These are phyloP conservation scores for Solanum sejunctum DNA, from an alignment of 257 asterid species.

Conservation along the genomic window DNA sequence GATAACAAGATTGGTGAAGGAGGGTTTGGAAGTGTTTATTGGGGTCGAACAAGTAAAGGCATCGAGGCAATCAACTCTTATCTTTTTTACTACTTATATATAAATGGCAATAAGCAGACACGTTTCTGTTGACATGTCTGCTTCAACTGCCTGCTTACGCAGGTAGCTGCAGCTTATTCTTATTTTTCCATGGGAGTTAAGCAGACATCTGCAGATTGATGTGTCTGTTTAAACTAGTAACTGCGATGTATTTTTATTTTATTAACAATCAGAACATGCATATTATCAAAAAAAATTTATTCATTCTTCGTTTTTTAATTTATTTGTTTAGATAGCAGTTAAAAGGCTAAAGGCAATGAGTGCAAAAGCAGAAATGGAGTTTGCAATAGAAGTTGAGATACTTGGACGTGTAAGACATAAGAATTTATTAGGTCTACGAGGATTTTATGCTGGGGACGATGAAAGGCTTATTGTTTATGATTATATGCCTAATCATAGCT, in stretches of 20 bases:
- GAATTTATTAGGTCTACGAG: constrained; percentile 60
- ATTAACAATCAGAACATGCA: too few species aligned
- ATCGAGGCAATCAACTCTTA: constrained; percentile 30
- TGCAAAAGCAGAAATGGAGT: constrained; percentile 81
- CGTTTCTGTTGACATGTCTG: too few species aligned
- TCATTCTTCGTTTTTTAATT: not conserved
- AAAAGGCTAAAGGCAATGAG: constrained; percentile 66
- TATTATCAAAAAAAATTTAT: too few species aligned
- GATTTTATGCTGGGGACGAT: constrained; percentile 67
- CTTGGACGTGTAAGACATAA: constrained; percentile 75
- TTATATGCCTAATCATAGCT: constrained; percentile 77
- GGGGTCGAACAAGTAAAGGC: constrained; percentile 76
- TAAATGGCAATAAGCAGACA: too few species aligned
- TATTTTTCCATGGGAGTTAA: too few species aligned
- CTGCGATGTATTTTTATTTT: too few species aligned
- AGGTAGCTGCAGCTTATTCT: too few species aligned
- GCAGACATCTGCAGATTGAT: too few species aligned
- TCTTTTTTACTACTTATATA: not conserved
- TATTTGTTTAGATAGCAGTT: constrained; percentile 44
- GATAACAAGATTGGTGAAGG: constrained; percentile 82
- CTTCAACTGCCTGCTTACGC: too few species aligned
- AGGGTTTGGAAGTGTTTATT: constrained; percentile 78
- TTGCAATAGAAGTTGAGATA: constrained; percentile 69
- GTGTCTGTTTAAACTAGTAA: too few species aligned
- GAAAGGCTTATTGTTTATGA: constrained; percentile 74